A percentile compares a stretch with the other conserved stretches of the same genome.
These are phyloP conservation scores for Magnolia changhungtana DNA, from an alignment of 164 flowering plant species.

Conservation along the genomic window DNA sequence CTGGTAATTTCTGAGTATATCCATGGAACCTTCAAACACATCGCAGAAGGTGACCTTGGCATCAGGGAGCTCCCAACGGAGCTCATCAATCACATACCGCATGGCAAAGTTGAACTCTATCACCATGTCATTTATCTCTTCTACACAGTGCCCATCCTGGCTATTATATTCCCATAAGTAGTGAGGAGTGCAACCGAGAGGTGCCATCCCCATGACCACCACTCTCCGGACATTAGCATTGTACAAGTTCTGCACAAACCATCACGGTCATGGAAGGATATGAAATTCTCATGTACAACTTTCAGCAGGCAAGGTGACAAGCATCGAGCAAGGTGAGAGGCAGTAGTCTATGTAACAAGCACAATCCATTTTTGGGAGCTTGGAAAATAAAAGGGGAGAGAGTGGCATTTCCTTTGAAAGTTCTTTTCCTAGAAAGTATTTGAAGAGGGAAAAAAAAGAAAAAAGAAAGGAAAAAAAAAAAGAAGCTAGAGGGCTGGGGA, in stretches of 20 bases:
- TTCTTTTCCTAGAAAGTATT: no score
- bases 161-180: constrained; percentile 66
- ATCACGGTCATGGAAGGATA: background rate
- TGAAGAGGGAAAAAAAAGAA: no score
- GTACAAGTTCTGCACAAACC: constrained; percentile 59
- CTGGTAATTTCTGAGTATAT: constrained; percentile 52
- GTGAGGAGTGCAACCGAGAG: constrained; percentile 89
- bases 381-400: background rate
- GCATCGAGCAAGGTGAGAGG: background rate
- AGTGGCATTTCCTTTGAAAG: no score
- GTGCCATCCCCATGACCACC: constrained; percentile 81
- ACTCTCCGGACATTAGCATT: constrained; percentile 52
- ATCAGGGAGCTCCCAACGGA: constrained; percentile 50
- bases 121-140: constrained; percentile 68
- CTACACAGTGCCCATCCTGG: constrained; percentile 56
- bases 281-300: background rate
- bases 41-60: constrained; percentile 70
- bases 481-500: background rate
- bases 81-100: constrained; percentile 67
- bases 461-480: no score
- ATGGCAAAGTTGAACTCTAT: constrained; percentile 71
- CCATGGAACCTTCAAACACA: constrained; percentile 70
- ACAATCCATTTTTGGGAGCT: background rate
- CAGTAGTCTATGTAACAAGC: background rate
- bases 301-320: background rate